Evolutionary conservation across 371 early-diverging fungal species (phyloP), one percentile per base, ranked within the genome.

Genomic region (Conidiobolus incongruus): DNA sequence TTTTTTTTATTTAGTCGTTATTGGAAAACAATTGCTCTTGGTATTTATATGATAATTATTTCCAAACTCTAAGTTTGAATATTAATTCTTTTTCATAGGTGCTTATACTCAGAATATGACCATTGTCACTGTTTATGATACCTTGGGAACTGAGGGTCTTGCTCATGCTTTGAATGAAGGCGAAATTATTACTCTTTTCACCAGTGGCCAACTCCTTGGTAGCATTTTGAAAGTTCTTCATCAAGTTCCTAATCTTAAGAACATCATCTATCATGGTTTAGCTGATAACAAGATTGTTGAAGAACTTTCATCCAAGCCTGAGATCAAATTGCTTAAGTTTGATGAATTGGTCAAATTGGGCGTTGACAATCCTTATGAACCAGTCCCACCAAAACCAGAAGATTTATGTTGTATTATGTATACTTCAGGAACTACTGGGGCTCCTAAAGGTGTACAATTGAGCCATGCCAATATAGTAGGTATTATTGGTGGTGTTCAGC

Each of bases 341-440:
- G 73, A 75, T 39, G 74, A 79, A 22, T 44, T 84, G 31, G 52
- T 52, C 35, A 47, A 56, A 13, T 54, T 80, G 29, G 91, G 88
- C 30, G 61, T 56, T 26, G 62, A 70, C 24, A 45, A 69, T 51
- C 76, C 72, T 2, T 55, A 51, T n/a, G 71, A 68, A 28, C 64
- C 75, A 8, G 55, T 56, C 13, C 63, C 68, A 12, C 81, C 91
- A 12, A 67, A 62, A 19, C 61, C 70, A 23, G 76, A 83, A 38
- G 84, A 84, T 50, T 50, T 78, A 36, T 83, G 88, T 51, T 75
- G 90, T 59, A 81, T 97, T 56, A 86, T 90, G 72, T 98, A 95
- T 59, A 93, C 98, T 19, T 87, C 87, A 32, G 98, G 95, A 35
- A 81, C 85, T 1, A 83, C 87, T 4, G 97, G 97, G 28, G 66